Evolutionary conservation across 441 rosid genomes (phyloP), one percentile per base, ranked within the genome.

Genomic region (Monsonia emarginata): DNA sequence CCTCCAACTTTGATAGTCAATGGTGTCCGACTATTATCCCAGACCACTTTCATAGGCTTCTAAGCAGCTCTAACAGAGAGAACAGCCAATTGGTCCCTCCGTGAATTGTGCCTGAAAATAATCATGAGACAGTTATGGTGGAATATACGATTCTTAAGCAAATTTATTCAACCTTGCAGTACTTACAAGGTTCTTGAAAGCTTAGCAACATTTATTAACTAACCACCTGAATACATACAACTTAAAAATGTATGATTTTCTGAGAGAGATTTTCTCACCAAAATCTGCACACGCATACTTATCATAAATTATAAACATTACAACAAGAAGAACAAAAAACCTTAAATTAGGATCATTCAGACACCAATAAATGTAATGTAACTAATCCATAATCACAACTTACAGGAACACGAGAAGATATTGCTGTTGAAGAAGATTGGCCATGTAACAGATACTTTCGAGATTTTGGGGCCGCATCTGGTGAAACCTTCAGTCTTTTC

Each of bases 401-500:
- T 66, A 74, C 74, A 3, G 56, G 65, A 31, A 32, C 4, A 9
- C 24, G 7, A 24, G 70, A 50, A 50, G 59, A 63, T 68, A 34
- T 64, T 11, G 21, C 26, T 65, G 38, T 61, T 3, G 42, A 16
- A 16, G 68, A 56, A 56, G 67, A 60, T 24, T 30, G 65, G 42
- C 26, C 32, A 31, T 69, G 52, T 1, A 64, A 59, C 25, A 16
- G 40, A 21, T 62, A 64, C 48, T 28, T 62, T 32, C 16, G 61
- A 32, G 64, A 40, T 6, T 54, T 65, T 21, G 61, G 57, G 34
- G 57, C 27, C n/a, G 57, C 66, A 69, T 64, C 18, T 66, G 65
- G 46, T 50, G 61, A 50, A 18, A 25, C 44, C 36, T 70, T 74
- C 42, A 56, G 42, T 57, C 56, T 66, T 44, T 70, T 70, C 22